Percentiles rank a stretch among this genome's conserved stretches.
These are phyloP conservation scores for Aspergillus hancockii DNA, from an alignment of 495 filamentous ascomycete species.

Conservation along the genomic window DNA sequence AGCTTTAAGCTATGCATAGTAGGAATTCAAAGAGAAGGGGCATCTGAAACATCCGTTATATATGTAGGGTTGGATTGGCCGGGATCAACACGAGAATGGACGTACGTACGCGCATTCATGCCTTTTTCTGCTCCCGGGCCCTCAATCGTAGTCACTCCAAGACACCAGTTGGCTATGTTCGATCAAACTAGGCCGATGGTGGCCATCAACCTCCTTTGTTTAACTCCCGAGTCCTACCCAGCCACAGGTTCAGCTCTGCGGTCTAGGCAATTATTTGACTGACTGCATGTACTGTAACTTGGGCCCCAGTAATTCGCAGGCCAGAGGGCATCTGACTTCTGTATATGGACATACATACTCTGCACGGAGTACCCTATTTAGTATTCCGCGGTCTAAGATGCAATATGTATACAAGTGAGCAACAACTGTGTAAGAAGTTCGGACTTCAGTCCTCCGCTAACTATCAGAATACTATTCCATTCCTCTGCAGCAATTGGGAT, in stretches of 20 bases:
- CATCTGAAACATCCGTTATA: neutral
- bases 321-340: neutral
- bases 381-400: neutral
- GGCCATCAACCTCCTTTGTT: conserved; percentile 5
- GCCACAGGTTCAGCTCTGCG: neutral
- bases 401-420: neutral
- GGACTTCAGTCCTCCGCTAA: conserved; percentile 3
- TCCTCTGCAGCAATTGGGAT: neutral
- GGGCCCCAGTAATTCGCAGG: too few relatives aligned
- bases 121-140: neutral
- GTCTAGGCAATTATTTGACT: neutral
- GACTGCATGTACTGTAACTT: neutral
- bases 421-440: neutral
- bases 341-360: neutral
- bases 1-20: conserved; percentile 20
- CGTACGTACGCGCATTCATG: conserved; percentile 1
- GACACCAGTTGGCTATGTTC: neutral
- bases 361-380: neutral
- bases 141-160: neutral
- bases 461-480: neutral
- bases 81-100: conserved; percentile 6
- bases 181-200: neutral
- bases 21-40: conserved; percentile 8
- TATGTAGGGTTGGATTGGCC: conserved; percentile 14
- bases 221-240: conserved; percentile 1